phyloP scores from a whole-genome alignment of 352 stramenopile species.

The Peronosclerospora sorghi region DNA sequence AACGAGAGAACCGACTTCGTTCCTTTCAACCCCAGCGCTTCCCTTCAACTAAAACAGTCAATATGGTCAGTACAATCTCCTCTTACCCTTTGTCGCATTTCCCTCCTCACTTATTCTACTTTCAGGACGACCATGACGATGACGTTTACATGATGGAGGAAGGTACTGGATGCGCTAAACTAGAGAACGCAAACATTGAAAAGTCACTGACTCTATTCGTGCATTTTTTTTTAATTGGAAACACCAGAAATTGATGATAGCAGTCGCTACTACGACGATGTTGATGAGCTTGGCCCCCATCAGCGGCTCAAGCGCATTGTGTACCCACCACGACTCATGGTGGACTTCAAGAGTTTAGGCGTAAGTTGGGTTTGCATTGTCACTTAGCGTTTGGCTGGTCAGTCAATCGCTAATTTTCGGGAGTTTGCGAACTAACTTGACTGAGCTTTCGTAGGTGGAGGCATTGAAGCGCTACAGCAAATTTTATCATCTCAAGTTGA shows the following conservation, averaged over 20 bases:
- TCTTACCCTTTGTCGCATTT: background rate
- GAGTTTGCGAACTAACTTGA: background rate
- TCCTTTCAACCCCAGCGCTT: background rate
- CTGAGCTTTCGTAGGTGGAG: conserved; percentile 32
- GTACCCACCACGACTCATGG: conserved; percentile 73
- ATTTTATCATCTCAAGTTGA: conserved; percentile 67
- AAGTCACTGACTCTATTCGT: background rate
- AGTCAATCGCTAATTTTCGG: background rate
- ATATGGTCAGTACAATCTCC: conserved; percentile 8
- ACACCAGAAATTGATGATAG: conserved; percentile 22
- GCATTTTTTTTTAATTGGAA: background rate
- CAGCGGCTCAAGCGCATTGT: conserved; percentile 35
- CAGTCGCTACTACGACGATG: conserved; percentile 18
- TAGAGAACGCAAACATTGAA: background rate
- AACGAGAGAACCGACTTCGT: conserved; percentile 1
- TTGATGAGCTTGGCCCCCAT: conserved; percentile 15
- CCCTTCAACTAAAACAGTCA: conserved; percentile 1
- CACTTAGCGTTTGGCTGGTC: background rate
- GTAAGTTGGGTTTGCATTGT: conserved; percentile 23
- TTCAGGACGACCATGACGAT: conserved; percentile 34
- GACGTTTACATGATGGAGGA: conserved; percentile 36
- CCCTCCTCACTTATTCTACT: background rate
- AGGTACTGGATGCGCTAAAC: conserved; percentile 11
- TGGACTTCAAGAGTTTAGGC: conserved; percentile 73
- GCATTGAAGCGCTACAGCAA: conserved; percentile 69